These are phyloP conservation scores for Syzygium malaccense DNA, from an alignment of 441 rosid genomes.

Conservation along the genomic window DNA sequence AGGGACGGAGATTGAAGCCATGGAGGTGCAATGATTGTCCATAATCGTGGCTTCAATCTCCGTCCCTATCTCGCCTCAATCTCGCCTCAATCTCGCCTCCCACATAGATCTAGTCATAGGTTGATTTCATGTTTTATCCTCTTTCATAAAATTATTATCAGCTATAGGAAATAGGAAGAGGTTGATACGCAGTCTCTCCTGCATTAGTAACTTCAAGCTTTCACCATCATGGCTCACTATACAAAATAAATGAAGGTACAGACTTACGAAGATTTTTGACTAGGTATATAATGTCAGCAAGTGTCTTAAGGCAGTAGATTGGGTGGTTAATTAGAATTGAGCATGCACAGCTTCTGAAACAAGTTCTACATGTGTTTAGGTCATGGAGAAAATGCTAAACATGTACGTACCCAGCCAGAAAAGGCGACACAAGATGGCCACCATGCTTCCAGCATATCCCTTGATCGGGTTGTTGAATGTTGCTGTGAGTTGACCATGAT, in stretches of 20 bases:
- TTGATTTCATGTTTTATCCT: not conserved
- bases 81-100: too few species aligned
- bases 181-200: not conserved
- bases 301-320: not conserved
- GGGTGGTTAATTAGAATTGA: not conserved
- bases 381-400: not conserved
- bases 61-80: too few species aligned
- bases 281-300: not conserved
- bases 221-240: not conserved
- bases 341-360: not conserved
- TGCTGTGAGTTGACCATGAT: not conserved
- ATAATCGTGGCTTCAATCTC: too few species aligned
- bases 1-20: too few species aligned
- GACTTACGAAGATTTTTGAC: not conserved
- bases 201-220: not conserved
- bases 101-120: not conserved
- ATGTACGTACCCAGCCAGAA: not conserved
- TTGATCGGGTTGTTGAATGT: not conserved
- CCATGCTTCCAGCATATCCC: not conserved
- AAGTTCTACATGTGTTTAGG: not conserved
- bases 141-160: not conserved
- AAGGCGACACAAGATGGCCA: not conserved
- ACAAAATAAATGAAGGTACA: not conserved
- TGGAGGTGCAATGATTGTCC: too few species aligned
- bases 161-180: not conserved